Evolutionary conservation across 192 early-diverging fungal species (phyloP), one percentile per base, ranked within the genome.

Genomic region (Coemansia sp.): DNA sequence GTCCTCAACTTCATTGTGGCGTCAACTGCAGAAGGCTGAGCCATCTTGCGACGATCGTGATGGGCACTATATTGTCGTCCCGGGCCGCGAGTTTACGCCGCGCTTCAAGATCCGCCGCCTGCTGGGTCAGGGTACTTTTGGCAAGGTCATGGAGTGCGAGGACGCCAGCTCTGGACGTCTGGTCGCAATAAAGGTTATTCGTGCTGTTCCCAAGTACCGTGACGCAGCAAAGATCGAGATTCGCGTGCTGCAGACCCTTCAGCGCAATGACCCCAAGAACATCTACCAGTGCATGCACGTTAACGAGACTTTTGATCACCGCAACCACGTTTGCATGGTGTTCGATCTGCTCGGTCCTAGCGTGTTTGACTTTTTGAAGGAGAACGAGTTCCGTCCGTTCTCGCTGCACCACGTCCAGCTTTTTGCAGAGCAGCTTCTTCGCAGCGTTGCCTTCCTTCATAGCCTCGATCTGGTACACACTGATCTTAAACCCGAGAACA

Each of bases 251-350:
- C 83, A 89, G 52, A 81, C 82, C 23, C 75, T 98, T 60, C 87
- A 87, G 64, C 70, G 85, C 55, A 65, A 81, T 37, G 96, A 98
- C 75, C 94, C 94, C 14, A 44, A 70, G 21, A 94, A 95, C 62
- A 4, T 63, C 12, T 89, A 87, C 66, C 88, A 87, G 69, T 98
- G 96, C 76, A 89, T 98, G 59, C 93, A 93, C 58, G 69, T 97
- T 42, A 64, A 83, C 27, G 85, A 89, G 57, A 83, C 71, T 44
- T 97, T 98, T 79, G 92, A 95, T 64, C 83, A 90, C 69, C 83
- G 85, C 55, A 91, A 91, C 68, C 96, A 98, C 81, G 88, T 91
- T 9, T 98, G 96, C 81, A 98, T 98, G 93, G 93, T 97, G 34
- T 98, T 98, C 84, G 92, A 93, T 25, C 83, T 96, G 43, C 80